Evolutionary conservation across 1,284 basidiomycete genomes (phyloP).

Genomic region (Grifola frondosa): DNA sequence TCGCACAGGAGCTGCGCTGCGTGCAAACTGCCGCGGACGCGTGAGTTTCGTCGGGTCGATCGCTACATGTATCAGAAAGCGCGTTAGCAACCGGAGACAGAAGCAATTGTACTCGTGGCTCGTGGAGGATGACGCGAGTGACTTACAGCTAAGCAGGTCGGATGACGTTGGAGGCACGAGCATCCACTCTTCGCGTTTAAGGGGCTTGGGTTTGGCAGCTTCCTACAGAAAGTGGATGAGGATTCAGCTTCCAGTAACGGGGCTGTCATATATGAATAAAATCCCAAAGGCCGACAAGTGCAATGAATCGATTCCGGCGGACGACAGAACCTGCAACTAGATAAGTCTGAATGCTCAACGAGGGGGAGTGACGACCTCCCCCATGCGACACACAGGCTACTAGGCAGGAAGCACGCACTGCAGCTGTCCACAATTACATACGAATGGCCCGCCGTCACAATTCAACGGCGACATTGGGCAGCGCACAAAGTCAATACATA

Average conservation of each 20-base stretch:
- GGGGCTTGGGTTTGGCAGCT: slow-evolving; percentile 68
- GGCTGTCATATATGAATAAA: too few relatives aligned
- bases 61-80: slow-evolving; percentile 30
- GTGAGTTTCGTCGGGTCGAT: slow-evolving; percentile 70
- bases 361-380: too few relatives aligned
- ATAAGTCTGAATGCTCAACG: too few relatives aligned
- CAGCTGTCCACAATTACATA: too few relatives aligned
- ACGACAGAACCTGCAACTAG: too few relatives aligned
- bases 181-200: slow-evolving; percentile 93
- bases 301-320: too few relatives aligned
- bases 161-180: slow-evolving; percentile 82
- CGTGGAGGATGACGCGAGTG: not conserved
- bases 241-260: slow-evolving; percentile 1
- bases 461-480: not conserved
- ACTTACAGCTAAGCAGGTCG: slow-evolving; percentile 73
- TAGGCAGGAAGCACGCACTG: too few relatives aligned
- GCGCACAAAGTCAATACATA: slow-evolving; percentile 24
- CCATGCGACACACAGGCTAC: too few relatives aligned
- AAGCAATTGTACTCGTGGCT: too few relatives aligned
- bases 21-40: slow-evolving; percentile 77
- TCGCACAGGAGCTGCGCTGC: slow-evolving; percentile 48
- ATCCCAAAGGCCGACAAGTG: too few relatives aligned
- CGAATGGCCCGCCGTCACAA: not conserved
- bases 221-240: slow-evolving; percentile 46
- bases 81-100: not conserved